A percentile compares a stretch with the other conserved stretches of the same genome.
phyloP scores from a whole-genome alignment of 2,329 filamentous ascomycete genomes.

The Ascochyta lentis region DNA sequence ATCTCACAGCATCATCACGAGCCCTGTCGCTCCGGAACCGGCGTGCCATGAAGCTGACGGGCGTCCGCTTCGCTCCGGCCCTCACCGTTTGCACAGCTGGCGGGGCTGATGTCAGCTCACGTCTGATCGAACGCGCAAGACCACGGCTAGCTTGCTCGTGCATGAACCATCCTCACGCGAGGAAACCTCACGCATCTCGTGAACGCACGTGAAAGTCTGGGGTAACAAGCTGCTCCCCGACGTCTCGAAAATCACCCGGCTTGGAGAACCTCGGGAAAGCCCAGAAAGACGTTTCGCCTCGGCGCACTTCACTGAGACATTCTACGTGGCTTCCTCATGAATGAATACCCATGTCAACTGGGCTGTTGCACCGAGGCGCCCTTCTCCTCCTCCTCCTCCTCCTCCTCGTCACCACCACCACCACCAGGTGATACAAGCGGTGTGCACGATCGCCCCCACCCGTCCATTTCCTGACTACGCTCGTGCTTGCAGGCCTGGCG shows the following conservation, averaged over 20 bases:
- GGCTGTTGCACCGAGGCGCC: slow-evolving; percentile 6
- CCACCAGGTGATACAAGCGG: slow-evolving; percentile 12
- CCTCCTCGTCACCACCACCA: not conserved
- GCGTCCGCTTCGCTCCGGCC: slow-evolving; percentile 8
- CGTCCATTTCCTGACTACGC: not conserved
- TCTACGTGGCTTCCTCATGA: not conserved
- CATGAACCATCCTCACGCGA: too few species aligned
- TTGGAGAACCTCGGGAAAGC: not conserved
- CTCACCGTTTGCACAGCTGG: slow-evolving; percentile 13
- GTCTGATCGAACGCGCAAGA: not conserved
- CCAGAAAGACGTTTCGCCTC: not conserved
- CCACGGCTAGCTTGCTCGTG: too few species aligned
- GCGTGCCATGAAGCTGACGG: not conserved
- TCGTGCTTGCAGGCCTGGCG: not conserved
- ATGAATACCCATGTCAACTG: not conserved
- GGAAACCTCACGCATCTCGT: too few species aligned
- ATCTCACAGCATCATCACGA: not conserved
- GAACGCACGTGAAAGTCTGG: slow-evolving; percentile 9
- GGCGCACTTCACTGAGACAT: not conserved
- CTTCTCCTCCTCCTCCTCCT: too few species aligned
- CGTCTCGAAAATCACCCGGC: not conserved
- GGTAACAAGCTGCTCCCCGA: not conserved
- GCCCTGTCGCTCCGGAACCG: not conserved
- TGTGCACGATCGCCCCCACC: slow-evolving; percentile 8
- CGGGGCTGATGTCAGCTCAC: not conserved